Evolutionary conservation across 1,284 basidiomycete species (phyloP), one percentile per base, ranked within the genome.

Genomic region (Mixia osmundae): DNA sequence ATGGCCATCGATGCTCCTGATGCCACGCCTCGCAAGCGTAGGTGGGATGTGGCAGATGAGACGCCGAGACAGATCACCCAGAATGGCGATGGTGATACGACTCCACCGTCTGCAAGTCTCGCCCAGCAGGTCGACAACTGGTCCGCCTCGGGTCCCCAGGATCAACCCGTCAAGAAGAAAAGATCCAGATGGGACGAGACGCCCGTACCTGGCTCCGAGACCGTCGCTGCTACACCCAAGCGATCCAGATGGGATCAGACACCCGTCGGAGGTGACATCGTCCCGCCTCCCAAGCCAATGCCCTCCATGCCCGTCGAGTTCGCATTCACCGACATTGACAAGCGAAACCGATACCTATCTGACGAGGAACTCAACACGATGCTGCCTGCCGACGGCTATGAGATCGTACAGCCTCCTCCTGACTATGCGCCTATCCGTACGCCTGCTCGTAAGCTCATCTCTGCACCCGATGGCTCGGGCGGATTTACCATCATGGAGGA

Each of bases 401-500:
- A 67, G 44, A 78, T 95, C 46, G 83, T 95, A 47, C 71, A 78
- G 32, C 83, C 89, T 42, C 91, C 91, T 19, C 73, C 80, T 27
- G 87, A 83, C 39, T 97, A 97, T 63, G 76, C 76, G 31, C 77
- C 80, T 14, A 64, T 73, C 47, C 66, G 77, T 25, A 69, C 75
- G 33, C 76, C 61, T 14, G 54, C 78, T 25, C 70, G 75, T 40
- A 76, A 78, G 56, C 65, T 85, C 42, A 67, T 72, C 59, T 67
- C 74, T 5, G 69, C 73, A 2, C 69, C 74, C 19, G 62, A 76
- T 14, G 54, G 56, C 33, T 51, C 49, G 23, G 50, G 49, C 8
- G 89, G 89, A 26, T 97, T 97, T 63, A n/a, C n/a, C n/a, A 83
- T 89, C 51, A 91, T 94, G 48, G 82, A 89, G 58, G 85, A 94